Evolutionary conservation across 208 protist species (phyloP).

Genomic region (Acanthamoeba triangularis): DNA sequence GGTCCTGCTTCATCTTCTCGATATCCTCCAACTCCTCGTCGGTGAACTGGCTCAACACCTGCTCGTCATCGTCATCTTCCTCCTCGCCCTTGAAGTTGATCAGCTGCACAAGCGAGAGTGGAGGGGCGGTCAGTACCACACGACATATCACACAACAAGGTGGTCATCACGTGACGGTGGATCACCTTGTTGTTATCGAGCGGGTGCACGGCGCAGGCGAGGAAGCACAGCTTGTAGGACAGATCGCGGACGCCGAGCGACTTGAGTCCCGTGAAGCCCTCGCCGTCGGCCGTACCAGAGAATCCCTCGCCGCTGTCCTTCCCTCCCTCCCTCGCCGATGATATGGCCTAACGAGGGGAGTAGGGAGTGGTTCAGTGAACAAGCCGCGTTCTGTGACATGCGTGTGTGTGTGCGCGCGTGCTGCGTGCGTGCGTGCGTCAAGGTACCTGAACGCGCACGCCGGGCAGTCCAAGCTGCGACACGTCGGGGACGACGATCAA

Average conservation of each 20-base stretch:
- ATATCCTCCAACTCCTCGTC: conserved; percentile 88
- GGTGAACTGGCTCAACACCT: conserved; percentile 42
- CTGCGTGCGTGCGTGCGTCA: background rate
- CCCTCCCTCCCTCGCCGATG: background rate
- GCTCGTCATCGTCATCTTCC: conserved; percentile 60
- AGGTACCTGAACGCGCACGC: conserved; percentile 37
- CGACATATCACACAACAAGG: background rate
- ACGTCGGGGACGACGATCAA: conserved; percentile 99
- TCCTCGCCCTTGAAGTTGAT: conserved; percentile 31
- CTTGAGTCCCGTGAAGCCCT: conserved; percentile 97
- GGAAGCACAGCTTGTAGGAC: conserved; percentile 98
- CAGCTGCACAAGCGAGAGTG: background rate
- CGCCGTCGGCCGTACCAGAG: conserved; percentile 70
- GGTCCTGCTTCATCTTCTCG: conserved; percentile 91
- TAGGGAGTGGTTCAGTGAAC: too few relatives aligned
- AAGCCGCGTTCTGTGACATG: background rate
- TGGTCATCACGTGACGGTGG: background rate
- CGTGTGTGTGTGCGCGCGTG: background rate
- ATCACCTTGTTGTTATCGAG: conserved; percentile 57
- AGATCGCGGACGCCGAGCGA: conserved; percentile 98
- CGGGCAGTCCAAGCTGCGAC: conserved; percentile 90
- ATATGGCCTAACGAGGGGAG: background rate
- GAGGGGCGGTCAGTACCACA: background rate
- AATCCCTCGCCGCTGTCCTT: conserved; percentile 4
- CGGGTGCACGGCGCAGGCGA: conserved; percentile 95